Conservation (phyloP, 768 basidiomycete genomes). For the Steccherinum ochraceum region DNA sequence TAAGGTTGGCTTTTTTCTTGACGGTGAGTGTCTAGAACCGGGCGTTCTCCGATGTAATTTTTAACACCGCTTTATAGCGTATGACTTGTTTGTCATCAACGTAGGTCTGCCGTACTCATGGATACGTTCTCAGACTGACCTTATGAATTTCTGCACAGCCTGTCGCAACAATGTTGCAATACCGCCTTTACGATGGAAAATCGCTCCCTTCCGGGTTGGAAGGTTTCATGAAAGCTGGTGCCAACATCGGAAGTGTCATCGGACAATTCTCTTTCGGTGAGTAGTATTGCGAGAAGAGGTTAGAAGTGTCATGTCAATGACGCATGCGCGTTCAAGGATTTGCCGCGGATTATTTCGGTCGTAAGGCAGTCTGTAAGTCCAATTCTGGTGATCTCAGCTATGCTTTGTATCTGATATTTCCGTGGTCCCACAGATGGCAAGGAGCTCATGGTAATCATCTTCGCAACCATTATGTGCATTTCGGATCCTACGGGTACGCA, state of each 20-base stretch:
- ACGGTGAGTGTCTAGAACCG: constrained; percentile 49
- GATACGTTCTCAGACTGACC: background rate
- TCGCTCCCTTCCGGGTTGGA: constrained; percentile 47
- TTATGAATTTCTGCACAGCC: no score
- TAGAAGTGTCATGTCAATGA: background rate
- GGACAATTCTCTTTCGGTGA: constrained; percentile 60
- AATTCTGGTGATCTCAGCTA: background rate
- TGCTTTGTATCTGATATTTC: background rate
- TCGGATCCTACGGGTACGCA: constrained; percentile 58
- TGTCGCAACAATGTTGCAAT: constrained; percentile 63
- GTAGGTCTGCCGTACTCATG: constrained; percentile 32
- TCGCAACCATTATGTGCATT: constrained; percentile 67
- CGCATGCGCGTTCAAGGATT: constrained; percentile 35
- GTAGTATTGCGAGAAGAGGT: constrained; percentile 1
- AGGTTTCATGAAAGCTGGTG: constrained; percentile 59
- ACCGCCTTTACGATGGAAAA: constrained; percentile 48
- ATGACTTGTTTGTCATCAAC: constrained; percentile 69
- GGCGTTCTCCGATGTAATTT: no score
- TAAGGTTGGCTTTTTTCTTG: constrained; percentile 67
- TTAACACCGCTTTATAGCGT: constrained; percentile 40
- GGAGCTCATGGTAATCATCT: constrained; percentile 74
- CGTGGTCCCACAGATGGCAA: constrained; percentile 48
- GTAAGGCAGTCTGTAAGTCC: constrained; percentile 56
- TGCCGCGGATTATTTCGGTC: constrained; percentile 58
- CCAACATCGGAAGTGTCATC: constrained; percentile 69